Percentiles rank a stretch among this genome's conserved stretches.
Evolutionary conservation across 805 yeast genomes (phyloP).

Genomic region (Candida peoriensis): DNA sequence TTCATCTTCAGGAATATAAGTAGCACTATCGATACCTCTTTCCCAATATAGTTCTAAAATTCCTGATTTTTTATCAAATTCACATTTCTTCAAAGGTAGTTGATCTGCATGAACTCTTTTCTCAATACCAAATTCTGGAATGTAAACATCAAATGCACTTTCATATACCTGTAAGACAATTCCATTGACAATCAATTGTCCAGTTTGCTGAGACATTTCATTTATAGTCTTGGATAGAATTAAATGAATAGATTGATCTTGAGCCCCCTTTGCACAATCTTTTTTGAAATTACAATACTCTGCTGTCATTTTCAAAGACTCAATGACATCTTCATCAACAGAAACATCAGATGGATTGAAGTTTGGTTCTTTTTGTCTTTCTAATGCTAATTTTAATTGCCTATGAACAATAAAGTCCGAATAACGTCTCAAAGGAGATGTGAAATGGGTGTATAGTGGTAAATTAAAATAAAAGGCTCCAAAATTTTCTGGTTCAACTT

Average conservation of each 20-base stretch:
- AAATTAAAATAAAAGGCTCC: constrained; percentile 78
- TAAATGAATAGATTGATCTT: constrained; percentile 90
- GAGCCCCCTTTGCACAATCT: constrained; percentile 90
- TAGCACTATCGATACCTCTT: constrained; percentile 85
- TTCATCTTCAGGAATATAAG: constrained; percentile 89
- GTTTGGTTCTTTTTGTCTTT: constrained; percentile 20
- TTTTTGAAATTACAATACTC: constrained; percentile 94
- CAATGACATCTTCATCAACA: constrained; percentile 50
- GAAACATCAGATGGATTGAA: constrained; percentile 19
- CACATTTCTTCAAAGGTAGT: constrained; percentile 87
- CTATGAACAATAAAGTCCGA: constrained; percentile 91
- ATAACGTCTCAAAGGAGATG: constrained; percentile 88
- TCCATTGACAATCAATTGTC: constrained; percentile 81
- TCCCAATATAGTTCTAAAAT: constrained; percentile 88
- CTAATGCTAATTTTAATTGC: constrained; percentile 70
- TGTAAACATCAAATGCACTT: constrained; percentile 87
- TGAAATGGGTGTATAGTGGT: constrained; percentile 88
- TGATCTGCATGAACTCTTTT: constrained; percentile 98
- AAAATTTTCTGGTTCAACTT: constrained; percentile 69
- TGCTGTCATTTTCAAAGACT: constrained; percentile 71
- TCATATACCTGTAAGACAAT: constrained; percentile 90
- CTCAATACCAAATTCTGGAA: constrained; percentile 93
- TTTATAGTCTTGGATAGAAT: constrained; percentile 78
- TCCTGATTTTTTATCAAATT: constrained; percentile 67
- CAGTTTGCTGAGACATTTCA: constrained; percentile 64